Evolutionary conservation across 805 yeast species (phyloP).

Genomic region (Sugiyamaella boreocaroliniensis): DNA sequence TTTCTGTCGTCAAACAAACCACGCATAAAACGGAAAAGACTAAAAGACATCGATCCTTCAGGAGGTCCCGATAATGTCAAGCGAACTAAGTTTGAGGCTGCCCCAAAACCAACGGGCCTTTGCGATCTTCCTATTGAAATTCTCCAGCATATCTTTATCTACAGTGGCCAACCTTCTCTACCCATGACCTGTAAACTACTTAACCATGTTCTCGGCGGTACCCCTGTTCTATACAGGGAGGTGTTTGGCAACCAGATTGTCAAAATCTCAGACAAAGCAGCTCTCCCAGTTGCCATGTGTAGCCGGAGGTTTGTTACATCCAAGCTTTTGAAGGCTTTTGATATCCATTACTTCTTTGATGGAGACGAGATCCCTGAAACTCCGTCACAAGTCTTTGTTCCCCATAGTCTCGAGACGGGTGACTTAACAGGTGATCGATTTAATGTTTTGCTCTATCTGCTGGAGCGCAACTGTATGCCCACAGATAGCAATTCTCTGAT

Average conservation of each 20-base stretch:
- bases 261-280: conserved; percentile 16
- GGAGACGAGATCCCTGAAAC: not conserved
- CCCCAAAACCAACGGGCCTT: conserved; percentile 12
- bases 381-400: not conserved
- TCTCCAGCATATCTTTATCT: conserved; percentile 34
- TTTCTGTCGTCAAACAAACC: conserved; percentile 6
- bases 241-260: not conserved
- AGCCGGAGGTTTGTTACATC: conserved; percentile 23
- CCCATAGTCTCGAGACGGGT: conserved; percentile 19
- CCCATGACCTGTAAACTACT: conserved; percentile 34
- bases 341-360: conserved; percentile 34
- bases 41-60: not conserved
- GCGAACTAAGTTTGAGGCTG: not conserved
- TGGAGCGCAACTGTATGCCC: conserved; percentile 5
- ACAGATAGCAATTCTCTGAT: conserved; percentile 9
- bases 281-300: conserved; percentile 15
- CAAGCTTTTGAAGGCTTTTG: conserved; percentile 39
- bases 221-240: not conserved
- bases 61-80: not conserved
- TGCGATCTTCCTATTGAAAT: conserved; percentile 41
- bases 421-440: not conserved
- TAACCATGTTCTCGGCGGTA: not conserved
- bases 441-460: not conserved
- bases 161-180: conserved; percentile 34
- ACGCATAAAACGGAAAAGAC: not conserved